These are phyloP conservation scores for Kregervanrija delftensis DNA, from an alignment of 805 yeast genomes.

Conservation along the genomic window DNA sequence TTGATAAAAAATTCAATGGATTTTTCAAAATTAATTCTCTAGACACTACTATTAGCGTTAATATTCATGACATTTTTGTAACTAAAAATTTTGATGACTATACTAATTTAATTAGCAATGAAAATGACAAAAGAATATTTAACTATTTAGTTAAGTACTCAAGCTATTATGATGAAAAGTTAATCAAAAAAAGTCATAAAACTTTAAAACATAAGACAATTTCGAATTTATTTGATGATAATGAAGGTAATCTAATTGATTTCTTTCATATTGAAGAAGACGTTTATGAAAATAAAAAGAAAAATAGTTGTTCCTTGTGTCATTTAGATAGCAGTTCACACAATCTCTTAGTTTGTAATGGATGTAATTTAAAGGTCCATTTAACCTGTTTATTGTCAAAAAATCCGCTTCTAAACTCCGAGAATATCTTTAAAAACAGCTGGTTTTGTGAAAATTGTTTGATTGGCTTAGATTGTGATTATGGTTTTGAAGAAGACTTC, in stretches of 20 bases:
- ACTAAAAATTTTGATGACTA: slow-evolving; percentile 7
- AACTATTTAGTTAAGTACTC: slow-evolving; percentile 15
- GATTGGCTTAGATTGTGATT: slow-evolving; percentile 54
- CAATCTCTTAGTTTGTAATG: slow-evolving; percentile 57
- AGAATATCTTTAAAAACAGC: slow-evolving; percentile 44
- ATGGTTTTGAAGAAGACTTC: slow-evolving; percentile 70
- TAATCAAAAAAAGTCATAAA: too few species aligned
- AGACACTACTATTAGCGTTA: too few species aligned
- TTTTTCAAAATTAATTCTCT: too few species aligned
- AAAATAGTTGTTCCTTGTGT: slow-evolving; percentile 33
- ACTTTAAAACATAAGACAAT: too few species aligned
- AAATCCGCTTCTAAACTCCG: slow-evolving; percentile 17
- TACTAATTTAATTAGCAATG: slow-evolving; percentile 7
- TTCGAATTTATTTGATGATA: too few species aligned
- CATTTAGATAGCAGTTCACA: slow-evolving; percentile 37
- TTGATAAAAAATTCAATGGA: too few species aligned
- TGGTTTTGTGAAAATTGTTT: slow-evolving; percentile 86
- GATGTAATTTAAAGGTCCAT: slow-evolving; percentile 69
- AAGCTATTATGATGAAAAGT: slow-evolving; percentile 2
- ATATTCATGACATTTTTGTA: slow-evolving; percentile 25
- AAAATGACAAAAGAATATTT: slow-evolving; percentile 3
- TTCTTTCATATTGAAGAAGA: slow-evolving; percentile 3
- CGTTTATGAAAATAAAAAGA: slow-evolving; percentile 20
- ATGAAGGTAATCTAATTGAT: too few species aligned
- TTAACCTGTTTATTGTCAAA: slow-evolving; percentile 52